Conservation (phyloP, 2,329 filamentous ascomycete genomes). For the Boeremia lycopersici region DNA sequence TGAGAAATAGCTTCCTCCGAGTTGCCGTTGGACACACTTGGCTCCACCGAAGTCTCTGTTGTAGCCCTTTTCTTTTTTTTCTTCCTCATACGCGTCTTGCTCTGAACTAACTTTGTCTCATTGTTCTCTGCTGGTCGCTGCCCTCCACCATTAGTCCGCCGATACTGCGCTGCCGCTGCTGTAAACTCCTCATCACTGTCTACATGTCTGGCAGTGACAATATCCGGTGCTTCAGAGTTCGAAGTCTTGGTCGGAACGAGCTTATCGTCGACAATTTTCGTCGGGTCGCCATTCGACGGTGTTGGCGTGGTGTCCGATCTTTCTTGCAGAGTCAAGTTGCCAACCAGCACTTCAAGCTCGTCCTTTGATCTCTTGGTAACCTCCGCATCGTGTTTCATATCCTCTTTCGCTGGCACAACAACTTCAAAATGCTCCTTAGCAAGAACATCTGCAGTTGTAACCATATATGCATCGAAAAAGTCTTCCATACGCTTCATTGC, state of each 20-base stretch:
- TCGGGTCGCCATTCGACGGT: background rate
- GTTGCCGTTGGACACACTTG: background rate
- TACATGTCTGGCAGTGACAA: background rate
- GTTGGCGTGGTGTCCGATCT: background rate
- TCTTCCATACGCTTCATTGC: conserved; percentile 75
- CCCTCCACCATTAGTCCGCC: background rate
- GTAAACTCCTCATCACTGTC: conserved; percentile 5
- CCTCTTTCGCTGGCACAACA: conserved; percentile 14
- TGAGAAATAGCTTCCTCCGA: background rate
- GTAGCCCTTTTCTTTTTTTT: conserved; percentile 34
- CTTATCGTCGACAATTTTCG: background rate
- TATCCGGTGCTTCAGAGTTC: background rate
- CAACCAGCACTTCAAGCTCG: conserved; percentile 31
- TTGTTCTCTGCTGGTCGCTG: background rate
- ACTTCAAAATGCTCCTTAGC: conserved; percentile 34
- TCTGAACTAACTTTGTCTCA: conserved; percentile 40
- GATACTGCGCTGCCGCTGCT: background rate
- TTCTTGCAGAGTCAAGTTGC: conserved; percentile 27
- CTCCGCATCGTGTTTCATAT: background rate
- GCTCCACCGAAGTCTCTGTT: conserved; percentile 10
- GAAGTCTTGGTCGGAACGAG: conserved; percentile 4
- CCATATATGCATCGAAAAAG: conserved; percentile 73
- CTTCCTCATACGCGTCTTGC: conserved; percentile 46
- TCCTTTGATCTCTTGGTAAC: conserved; percentile 9
- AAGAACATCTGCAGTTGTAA: conserved; percentile 66